Evolutionary conservation across 140 eudicot species (phyloP), one percentile per base, ranked within the genome.

Genomic region (Stevia rebaudiana): DNA sequence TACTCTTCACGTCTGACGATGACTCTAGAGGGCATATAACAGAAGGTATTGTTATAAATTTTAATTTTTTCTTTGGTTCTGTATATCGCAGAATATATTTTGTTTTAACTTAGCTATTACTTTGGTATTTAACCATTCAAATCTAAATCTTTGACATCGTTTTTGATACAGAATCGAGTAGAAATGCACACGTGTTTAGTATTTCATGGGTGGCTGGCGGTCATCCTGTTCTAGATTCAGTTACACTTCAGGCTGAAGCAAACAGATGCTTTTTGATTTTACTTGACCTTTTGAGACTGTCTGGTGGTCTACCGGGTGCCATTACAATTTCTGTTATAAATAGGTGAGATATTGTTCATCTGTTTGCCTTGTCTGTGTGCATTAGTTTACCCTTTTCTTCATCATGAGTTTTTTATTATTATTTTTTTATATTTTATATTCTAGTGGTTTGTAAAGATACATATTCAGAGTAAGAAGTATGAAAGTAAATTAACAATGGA

Each of bases 201-300:
- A 42, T 86, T 66, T 83, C 86, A 7, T 74, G 90, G 97, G 47
- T 88, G 68, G 71, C 65, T 41, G 83, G 87, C 65, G 83, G 87
- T 61, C 97, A 88, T 65, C 95, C 97, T 37, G 68, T 89, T 74
- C 66, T 94, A 65, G 88, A 94, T 74, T 57, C 84, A 25, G 76
- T 36, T 49, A 72, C 82, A 33, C 94, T 85, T n/a, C 65, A 63
- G 55, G 78, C 90, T 40, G 99, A 94, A 49, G 86, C 90, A 57
- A 81, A 82, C 40, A 83, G 82, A 70, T 81, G 44, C 69, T 56
- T 83, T 47, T 65, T 75, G 43, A 68, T 68, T 41, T 62, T 94
- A 70, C 16, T 88, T 76, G 90, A 86, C 35, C 31, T 89, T 65
- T 82, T 94, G 78, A 77, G 79, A 39, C 70, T 85, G 49, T 71